Evolutionary conservation across 2,329 filamentous ascomycete genomes (phyloP), one percentile per base, ranked within the genome.

Genomic region (Orbilia quercus): DNA sequence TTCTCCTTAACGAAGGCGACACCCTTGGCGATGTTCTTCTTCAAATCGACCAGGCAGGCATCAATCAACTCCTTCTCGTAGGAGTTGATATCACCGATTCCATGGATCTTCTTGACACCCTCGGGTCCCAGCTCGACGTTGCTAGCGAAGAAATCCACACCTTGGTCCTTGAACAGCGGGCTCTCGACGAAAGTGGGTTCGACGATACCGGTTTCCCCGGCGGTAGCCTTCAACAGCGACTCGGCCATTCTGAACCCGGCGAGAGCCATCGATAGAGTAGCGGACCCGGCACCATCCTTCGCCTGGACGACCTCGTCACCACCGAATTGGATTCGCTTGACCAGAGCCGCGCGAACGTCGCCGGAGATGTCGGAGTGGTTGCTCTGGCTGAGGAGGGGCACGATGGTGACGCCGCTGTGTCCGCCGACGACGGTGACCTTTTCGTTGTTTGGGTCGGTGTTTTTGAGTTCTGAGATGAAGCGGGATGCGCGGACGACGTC

Each of bases 251-350:
- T 86, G 76, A 87, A 87, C 84, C 94, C 94, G 78, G 94, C 94
- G 88, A 96, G 94, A 80, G 94, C 94, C 94, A 99, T 99, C 85
- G 92, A 97, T 79, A 98, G 91, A 76, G 94, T 98, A 81, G 94
- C 94, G 78, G 92, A 97, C 79, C 94, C 94, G 80, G 93, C 92
- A 83, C 94, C 95, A 81, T 94, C 93, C 91, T 98, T 98, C 84
- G 94, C 95, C 89, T 97, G 88, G 85, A 98, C 94, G 78, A 98
- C 94, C 89, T 98, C 94, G 82, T 98, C 94, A 86, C 94, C 94
- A 83, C 95, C 94, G 82, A 98, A 98, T 86, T 98, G 94, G 80
- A 98, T 95, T 82, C 95, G 93, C 83, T 93, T 89, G 84, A 98
- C 85, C 80, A 98, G 91, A 75, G 87, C 86, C 77, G 88, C 87